phyloP scores from a whole-genome alignment of 192 early-diverging fungal species.

The Backusella tuberculispora region DNA sequence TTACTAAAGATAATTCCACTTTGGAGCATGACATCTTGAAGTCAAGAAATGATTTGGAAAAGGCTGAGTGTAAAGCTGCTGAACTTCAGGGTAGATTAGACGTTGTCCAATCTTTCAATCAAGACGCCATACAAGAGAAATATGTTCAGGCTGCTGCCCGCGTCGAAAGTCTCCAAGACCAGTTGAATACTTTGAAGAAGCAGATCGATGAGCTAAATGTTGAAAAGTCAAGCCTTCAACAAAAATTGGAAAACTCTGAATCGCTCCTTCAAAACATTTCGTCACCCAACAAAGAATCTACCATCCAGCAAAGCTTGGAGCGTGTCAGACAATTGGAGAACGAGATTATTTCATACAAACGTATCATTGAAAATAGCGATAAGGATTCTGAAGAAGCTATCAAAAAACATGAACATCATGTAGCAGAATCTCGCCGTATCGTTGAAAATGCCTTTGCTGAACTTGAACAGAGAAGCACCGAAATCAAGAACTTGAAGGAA shows the following conservation, averaged over 20 bases:
- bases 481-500: neutral
- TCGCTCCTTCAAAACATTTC: neutral
- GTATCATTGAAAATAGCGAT: neutral
- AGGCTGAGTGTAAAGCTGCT: neutral
- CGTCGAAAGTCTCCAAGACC: neutral
- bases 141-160: neutral
- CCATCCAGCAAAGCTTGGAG: conserved; percentile 4
- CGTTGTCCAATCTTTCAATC: neutral
- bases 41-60: neutral
- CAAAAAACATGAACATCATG: neutral
- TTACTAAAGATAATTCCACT: neutral
- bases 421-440: neutral
- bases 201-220: neutral
- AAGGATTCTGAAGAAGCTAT: neutral
- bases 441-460: neutral
- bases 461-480: neutral
- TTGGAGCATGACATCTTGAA: neutral
- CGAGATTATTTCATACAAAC: neutral
- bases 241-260: neutral
- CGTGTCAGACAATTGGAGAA: neutral
- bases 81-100: neutral
- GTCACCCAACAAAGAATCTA: conserved; percentile 1
- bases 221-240: neutral
- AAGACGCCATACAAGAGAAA: neutral
- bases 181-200: neutral